phyloP scores from a whole-genome alignment of 768 basidiomycete genomes.

The Fistulinella prunicolor region DNA sequence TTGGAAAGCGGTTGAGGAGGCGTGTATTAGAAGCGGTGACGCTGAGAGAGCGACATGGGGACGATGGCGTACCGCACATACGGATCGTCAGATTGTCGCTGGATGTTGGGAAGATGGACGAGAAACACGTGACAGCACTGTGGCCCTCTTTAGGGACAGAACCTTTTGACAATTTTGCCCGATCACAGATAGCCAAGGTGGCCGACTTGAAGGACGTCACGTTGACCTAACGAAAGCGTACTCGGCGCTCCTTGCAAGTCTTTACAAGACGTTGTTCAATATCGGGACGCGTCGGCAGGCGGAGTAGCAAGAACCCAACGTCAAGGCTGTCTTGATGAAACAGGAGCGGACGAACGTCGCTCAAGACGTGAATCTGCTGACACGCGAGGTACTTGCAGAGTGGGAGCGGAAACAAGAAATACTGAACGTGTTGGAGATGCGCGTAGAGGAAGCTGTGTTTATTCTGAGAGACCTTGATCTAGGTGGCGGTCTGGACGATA shows the following conservation, averaged over 20 bases:
- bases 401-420: constrained; percentile 76
- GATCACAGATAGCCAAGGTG: constrained; percentile 83
- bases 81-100: constrained; percentile 76
- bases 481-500: constrained; percentile 48
- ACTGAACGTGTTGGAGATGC: constrained; percentile 74
- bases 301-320: constrained; percentile 64
- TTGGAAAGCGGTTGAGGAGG: constrained; percentile 63
- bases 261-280: constrained; percentile 92
- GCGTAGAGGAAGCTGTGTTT: constrained; percentile 88
- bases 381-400: constrained; percentile 62
- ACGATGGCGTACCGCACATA: constrained; percentile 77
- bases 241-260: constrained; percentile 65
- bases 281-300: constrained; percentile 68
- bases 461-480: constrained; percentile 77
- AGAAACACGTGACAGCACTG: constrained; percentile 89
- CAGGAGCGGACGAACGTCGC: constrained; percentile 81
- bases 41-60: constrained; percentile 79
- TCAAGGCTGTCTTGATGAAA: constrained; percentile 76
- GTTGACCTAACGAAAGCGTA: constrained; percentile 85
- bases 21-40: constrained; percentile 75
- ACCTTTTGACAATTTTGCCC: neutral
- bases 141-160: constrained; percentile 1
- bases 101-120: constrained; percentile 88
- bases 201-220: constrained; percentile 84
- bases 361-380: constrained; percentile 66